A percentile compares a stretch with the other conserved stretches of the same genome.
phyloP scores from a whole-genome alignment of 2,329 filamentous ascomycete genomes.

The Claviceps africana region DNA sequence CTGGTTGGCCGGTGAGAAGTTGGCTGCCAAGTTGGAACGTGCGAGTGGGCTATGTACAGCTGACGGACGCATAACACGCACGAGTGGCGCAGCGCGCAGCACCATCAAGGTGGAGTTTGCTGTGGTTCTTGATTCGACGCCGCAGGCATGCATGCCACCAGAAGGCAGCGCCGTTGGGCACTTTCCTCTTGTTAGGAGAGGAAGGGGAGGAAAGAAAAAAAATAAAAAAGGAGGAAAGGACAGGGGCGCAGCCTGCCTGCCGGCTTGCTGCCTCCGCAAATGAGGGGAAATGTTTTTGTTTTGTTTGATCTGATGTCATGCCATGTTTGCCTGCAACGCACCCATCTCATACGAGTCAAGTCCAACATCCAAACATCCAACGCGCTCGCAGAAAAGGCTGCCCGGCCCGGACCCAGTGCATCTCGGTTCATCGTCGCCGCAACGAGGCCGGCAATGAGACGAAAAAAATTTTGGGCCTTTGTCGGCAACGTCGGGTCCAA shows the following conservation, averaged over 20 bases:
- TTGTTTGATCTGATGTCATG: neutral
- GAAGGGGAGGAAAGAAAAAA: too few relatives aligned
- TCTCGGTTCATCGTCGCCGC: too few relatives aligned
- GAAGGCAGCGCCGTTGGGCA: neutral
- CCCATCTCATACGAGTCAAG: too few relatives aligned
- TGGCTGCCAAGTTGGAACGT: neutral
- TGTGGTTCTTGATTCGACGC: neutral
- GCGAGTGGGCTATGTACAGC: neutral
- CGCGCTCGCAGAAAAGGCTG: too few relatives aligned
- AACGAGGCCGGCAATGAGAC: too few relatives aligned
- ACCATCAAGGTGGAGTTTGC: neutral
- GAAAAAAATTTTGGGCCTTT: neutral
- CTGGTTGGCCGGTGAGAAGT: neutral
- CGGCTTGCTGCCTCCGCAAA: neutral
- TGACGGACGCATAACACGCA: neutral
- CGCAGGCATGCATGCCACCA: neutral
- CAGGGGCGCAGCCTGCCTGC: neutral
- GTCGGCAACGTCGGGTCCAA: neutral
- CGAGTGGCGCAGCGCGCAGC: slow-evolving; percentile 5
- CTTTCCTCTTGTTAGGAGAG: neutral
- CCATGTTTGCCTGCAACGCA: too few relatives aligned
- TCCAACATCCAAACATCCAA: too few relatives aligned
- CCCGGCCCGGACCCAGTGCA: too few relatives aligned
- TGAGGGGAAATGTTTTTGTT: neutral
- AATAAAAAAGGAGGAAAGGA: too few relatives aligned